Evolutionary conservation across 768 basidiomycete species (phyloP), one percentile per base, ranked within the genome.

Genomic region (Tulasnella sp.): DNA sequence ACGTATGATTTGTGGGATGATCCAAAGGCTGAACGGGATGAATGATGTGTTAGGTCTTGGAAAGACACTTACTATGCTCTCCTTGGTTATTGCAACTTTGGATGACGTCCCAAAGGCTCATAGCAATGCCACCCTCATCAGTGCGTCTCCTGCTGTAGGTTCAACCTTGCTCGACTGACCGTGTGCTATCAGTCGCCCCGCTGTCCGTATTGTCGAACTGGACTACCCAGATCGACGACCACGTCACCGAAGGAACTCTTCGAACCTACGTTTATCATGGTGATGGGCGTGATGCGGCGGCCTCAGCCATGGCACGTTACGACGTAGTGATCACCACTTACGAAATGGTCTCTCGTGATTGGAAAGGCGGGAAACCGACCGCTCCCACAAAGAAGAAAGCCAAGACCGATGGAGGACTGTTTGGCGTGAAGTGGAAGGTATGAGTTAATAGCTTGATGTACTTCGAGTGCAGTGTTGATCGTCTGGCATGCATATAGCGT

Each of bases 311-410:
- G n/a, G 87, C 88, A 82, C 88, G 89, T 81, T 90, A 90, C 83
- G 96, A 96, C 82, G 86, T 95, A 11, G 92, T 97, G 12, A 91
- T 97, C 80, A 95, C 95, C 0, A 96, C 95, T 2, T 96, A 95
- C 84, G 92, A 94, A 83, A 90, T 91, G 16, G 90, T 94, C 40
- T 85, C 89, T 22, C 88, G 89, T 18, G 94, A 95, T 75, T 69
- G 54, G 78, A 86, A 89, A 80, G 28, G 48, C 93, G 91, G 87
- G 22, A 40, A 69, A 8, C 48, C 12, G 28, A 24, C 31, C 24
- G 72, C 80, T 16, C 54, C 54, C 24, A 20, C 75, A 20, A 93
- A 90, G 84, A 93, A 90, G 85, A 93, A 91, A 84, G 85, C 83
- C 1, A 89, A 90, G 41, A 88, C 88, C 44, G 81, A 73, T 42